Percentiles rank a stretch among this genome's conserved stretches.
Evolutionary conservation across 208 protist genomes (phyloP).

Genomic region (Naegleria lovaniensis): DNA sequence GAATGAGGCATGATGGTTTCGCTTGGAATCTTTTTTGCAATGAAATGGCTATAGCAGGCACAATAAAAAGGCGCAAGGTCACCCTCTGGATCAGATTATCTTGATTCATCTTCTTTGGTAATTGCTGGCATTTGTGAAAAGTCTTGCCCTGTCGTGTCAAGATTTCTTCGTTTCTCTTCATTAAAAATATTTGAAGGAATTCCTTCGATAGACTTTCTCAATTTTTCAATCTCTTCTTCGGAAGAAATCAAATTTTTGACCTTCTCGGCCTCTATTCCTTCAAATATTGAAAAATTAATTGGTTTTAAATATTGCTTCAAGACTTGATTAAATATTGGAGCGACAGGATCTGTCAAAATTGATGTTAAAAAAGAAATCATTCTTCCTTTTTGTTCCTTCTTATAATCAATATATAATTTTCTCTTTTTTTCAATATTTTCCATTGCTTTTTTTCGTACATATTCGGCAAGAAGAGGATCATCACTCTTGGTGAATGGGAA

Average conservation of each 20-base stretch:
- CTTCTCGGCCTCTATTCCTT: background rate
- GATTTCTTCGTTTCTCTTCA: too few species aligned
- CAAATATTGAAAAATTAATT: background rate
- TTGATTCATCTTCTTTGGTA: too few species aligned
- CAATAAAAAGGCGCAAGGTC: too few species aligned
- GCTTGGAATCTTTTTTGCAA: too few species aligned
- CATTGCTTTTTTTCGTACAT: background rate
- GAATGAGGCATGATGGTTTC: too few species aligned
- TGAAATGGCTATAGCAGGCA: too few species aligned
- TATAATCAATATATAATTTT: background rate
- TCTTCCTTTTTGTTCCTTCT: background rate
- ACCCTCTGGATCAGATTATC: too few species aligned
- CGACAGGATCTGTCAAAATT: background rate
- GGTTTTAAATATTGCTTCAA: background rate
- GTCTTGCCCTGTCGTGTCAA: too few species aligned
- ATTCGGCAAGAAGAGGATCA: background rate
- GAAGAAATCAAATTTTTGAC: background rate
- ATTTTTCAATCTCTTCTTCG: background rate
- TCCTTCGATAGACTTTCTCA: background rate
- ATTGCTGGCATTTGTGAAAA: too few species aligned
- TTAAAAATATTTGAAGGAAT: background rate
- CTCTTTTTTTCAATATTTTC: background rate
- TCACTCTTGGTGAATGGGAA: background rate
- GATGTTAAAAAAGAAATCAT: conserved; percentile 2
- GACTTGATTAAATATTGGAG: conserved; percentile 3